These are phyloP conservation scores for Aspergillus sp. DNA, from an alignment of 2,329 filamentous ascomycete species.

Conservation along the genomic window DNA sequence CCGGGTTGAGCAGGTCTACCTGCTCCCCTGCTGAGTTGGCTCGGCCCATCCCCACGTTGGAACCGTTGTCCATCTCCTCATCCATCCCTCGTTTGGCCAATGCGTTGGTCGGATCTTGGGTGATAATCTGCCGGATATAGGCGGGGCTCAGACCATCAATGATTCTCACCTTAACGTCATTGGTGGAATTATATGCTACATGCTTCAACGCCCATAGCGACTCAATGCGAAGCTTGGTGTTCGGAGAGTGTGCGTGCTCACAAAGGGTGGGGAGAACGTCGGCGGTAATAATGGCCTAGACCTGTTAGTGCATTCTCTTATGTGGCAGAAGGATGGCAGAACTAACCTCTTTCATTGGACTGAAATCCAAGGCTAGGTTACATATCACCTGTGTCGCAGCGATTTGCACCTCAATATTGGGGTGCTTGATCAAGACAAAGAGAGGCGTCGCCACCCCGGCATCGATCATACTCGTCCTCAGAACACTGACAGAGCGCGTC, in stretches of 20 bases:
- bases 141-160: constrained; percentile 74
- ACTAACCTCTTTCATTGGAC: constrained; percentile 83
- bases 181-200: constrained; percentile 71
- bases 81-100: constrained; percentile 33
- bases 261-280: constrained; percentile 78
- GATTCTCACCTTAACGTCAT: constrained; percentile 73
- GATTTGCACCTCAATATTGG: constrained; percentile 76
- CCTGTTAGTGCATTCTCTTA: constrained; percentile 13
- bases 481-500: constrained; percentile 78
- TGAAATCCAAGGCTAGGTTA: constrained; percentile 85
- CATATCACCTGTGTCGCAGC: constrained; percentile 81
- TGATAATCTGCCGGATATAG: constrained; percentile 80
- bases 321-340: neutral
- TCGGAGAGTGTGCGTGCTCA: constrained; percentile 77
- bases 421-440: constrained; percentile 72
- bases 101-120: constrained; percentile 51
- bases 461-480: constrained; percentile 86
- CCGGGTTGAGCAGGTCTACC: constrained; percentile 61
- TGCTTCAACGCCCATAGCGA: constrained; percentile 95
- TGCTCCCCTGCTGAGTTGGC: constrained; percentile 63
- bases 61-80: constrained; percentile 34
- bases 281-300: constrained; percentile 68
- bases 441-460: constrained; percentile 77
- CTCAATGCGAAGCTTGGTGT: constrained; percentile 77
- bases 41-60: constrained; percentile 54